Base-by-base conservation (phyloP, 345 rosid species). In the Pistacia atlantica region DNA sequence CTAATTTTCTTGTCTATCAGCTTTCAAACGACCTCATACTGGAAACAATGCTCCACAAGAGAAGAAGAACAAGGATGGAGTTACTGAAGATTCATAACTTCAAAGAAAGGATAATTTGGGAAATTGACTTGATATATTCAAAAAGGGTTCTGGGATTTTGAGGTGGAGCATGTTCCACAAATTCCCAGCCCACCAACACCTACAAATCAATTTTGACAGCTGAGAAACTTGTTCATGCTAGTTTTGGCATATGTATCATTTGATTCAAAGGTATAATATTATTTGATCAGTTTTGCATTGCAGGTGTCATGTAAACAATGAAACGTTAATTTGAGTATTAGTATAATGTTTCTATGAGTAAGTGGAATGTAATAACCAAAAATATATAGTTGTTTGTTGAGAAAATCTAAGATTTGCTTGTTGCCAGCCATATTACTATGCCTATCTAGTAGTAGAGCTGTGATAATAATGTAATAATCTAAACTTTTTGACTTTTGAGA, bases 151-250 rank as follows among this genome's bases (percentile, higher is more conserved):
- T 25, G 61, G 2, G 68, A 54, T 31, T 38, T 4, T 55, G 51
- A 69, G 10, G 59, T 33, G 46, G 35, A 38, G 58, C 70, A 62
- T 5, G 71, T 64, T 74, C 33, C 38, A 62, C 51, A 54, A 66
- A 3, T 8, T 17, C 62, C 68, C 58, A 49, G 48, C 62, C 10
- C 46, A 62, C 16, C 65, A 12, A 46, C 42, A 14, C 17, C 65
- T 38, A 60, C 61, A 48, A 63, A n/a, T 57, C 79, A 79, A 71
- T 84, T 80, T 73, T 81, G 80, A 74, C 82, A n/a, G 14, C 37
- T 58, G 65, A 58, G 56, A 35, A 63, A 8, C 33, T 22, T 74
- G 72, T 71, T 67, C 45, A 12, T 65, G 61, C 48, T 35, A 75
- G 11, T 73, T 65, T 46, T 77, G 75, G 52, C 73, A 38, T 49